Base-by-base conservation (phyloP, 352 stramenopile genomes). In the Pythium folliculosum region DNA sequence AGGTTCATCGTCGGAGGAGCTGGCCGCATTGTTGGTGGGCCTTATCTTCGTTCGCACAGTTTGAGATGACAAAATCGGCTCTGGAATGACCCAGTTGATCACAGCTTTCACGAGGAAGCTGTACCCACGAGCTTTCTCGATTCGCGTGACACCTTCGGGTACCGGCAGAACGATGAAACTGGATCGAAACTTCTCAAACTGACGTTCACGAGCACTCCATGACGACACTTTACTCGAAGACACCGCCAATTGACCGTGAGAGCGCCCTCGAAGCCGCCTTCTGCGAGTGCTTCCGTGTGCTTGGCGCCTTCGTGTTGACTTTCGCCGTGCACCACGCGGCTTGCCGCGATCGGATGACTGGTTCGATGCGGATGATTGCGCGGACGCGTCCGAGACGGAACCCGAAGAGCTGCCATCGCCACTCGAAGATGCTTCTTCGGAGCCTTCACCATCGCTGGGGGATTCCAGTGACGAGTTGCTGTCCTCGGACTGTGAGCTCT, bases 171-270 rank as follows among this genome's bases (percentile, higher is more conserved):
- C 80, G 35, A 91, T 62, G 25, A 82, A 72, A 51, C 75, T 81
- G 0, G 78, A 75, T 25, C 85, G 84, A 60, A 95, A 94, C 35
- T 80, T 77, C 60, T 95, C 87, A 63, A 95, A 95, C 52, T 91
- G 76, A 25, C 81, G 81, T 66, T 94, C 87, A 38, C 87, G 76
- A 9, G 63, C 70, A 21, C 60, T 73, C 84, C 84, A 94, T 0
- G 81, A 70, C 22, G 77, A 89, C 3, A 53, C 16, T 5, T 69
- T 65, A 3, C 22, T 21, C 38, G 45, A 32, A 30, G 14, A 13
- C 27, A 44, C 21, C 17, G 19, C 47, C 47, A 40, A 17, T 12
- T 17, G 52, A 19, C 23, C 45, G 2, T 45, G 37, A 0, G 53
- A 9, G 1, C 23, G 37, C 10, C 60, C 12, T 44, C 25, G 53